Conservation (phyloP, 2,329 filamentous ascomycete species). For the Colletotrichum truncatum region DNA sequence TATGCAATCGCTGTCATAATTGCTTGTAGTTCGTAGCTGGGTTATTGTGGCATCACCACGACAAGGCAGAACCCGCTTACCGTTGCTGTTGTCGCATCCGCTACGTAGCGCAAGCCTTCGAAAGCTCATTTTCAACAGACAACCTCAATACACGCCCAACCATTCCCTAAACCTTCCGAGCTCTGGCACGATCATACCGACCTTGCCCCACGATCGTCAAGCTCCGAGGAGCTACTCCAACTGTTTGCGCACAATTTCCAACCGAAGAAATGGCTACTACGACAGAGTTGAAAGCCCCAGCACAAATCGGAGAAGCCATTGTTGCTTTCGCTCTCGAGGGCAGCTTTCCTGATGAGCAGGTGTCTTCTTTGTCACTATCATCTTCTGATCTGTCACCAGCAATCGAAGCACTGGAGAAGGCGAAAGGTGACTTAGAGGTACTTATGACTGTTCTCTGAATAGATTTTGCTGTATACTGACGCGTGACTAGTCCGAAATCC, state of each 20-base stretch:
- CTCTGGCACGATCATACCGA: neutral
- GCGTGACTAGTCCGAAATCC: slow-evolving; percentile 71
- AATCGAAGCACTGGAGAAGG: slow-evolving; percentile 46
- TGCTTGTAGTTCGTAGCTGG: neutral
- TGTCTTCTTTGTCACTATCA: slow-evolving; percentile 46
- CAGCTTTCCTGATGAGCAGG: slow-evolving; percentile 49
- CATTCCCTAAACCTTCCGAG: neutral
- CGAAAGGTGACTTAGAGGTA: slow-evolving; percentile 51
- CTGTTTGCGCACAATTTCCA: neutral
- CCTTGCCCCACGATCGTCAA: neutral
- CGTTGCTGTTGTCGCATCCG: neutral
- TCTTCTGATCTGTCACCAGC: slow-evolving; percentile 49
- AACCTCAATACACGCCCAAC: neutral
- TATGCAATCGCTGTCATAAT: slow-evolving; percentile 9
- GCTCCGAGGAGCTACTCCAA: neutral
- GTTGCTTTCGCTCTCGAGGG: slow-evolving; percentile 51
- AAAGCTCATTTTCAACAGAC: neutral
- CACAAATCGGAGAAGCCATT: slow-evolving; percentile 49
- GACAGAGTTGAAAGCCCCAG: slow-evolving; percentile 35
- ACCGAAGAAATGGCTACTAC: slow-evolving; percentile 40
- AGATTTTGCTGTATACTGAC: neutral
- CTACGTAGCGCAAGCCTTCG: neutral
- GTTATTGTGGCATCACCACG: neutral
- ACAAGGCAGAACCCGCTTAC: slow-evolving; percentile 8
- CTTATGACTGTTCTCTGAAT: neutral